Conservation (phyloP, 2,329 filamentous ascomycete genomes). For the Epicoccum nigrum region DNA sequence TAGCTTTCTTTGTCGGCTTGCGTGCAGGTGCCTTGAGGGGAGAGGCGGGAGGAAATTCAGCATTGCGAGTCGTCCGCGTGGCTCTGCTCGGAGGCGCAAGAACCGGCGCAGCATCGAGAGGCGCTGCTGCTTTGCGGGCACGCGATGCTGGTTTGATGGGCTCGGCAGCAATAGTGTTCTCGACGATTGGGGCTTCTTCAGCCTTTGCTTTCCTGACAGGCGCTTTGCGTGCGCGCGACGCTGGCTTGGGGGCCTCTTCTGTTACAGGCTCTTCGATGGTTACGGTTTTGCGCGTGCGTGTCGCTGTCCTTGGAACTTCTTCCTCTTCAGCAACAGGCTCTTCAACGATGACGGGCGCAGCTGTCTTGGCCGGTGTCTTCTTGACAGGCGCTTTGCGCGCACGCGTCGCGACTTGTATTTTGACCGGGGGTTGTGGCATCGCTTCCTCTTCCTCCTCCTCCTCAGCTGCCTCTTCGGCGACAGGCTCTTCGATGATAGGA, state of each 20-base stretch:
- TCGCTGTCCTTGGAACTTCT: constrained; percentile 17
- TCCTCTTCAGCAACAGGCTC: constrained; percentile 19
- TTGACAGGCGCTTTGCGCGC: constrained; percentile 29
- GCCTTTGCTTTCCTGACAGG: constrained; percentile 26
- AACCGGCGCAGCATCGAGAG: constrained; percentile 14
- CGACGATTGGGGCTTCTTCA: constrained; percentile 8
- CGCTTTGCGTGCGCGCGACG: constrained; percentile 28
- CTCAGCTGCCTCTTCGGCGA: constrained; percentile 9
- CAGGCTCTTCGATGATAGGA: constrained; percentile 21
- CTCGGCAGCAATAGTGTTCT: constrained; percentile 20
- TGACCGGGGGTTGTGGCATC: constrained; percentile 25
- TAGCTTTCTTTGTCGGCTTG: constrained; percentile 31
- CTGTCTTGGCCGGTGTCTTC: constrained; percentile 30
- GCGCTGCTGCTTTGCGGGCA: constrained; percentile 25
- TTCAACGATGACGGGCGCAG: constrained; percentile 15
- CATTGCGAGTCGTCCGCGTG: constrained; percentile 30
- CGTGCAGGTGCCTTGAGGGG: constrained; percentile 35
- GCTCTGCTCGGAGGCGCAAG: constrained; percentile 20
- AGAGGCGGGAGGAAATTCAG: constrained; percentile 26
- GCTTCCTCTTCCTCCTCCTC: constrained; percentile 16
- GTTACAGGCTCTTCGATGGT: constrained; percentile 14
- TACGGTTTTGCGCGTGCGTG: constrained; percentile 20
- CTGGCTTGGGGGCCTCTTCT: constrained; percentile 24
- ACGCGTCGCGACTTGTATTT: constrained; percentile 35
- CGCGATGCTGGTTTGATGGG: constrained; percentile 28